A percentile compares a stretch with the other conserved stretches of the same genome.
Evolutionary conservation across 768 basidiomycete species (phyloP).

Genomic region (Russula olivacea): DNA sequence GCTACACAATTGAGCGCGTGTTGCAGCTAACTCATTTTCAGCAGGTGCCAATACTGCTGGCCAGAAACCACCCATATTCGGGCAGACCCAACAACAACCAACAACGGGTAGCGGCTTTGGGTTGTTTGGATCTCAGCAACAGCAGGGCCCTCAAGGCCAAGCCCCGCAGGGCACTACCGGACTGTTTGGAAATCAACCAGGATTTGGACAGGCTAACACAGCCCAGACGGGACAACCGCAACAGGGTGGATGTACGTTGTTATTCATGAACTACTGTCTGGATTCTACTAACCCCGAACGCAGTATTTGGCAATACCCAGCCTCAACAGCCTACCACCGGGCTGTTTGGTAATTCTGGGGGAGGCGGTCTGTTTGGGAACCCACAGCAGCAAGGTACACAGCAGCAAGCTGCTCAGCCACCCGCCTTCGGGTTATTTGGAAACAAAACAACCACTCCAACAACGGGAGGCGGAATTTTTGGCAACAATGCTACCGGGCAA

Average conservation of each 20-base stretch:
- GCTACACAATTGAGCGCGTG: neutral
- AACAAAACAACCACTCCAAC: constrained; percentile 32
- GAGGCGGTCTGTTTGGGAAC: constrained; percentile 22
- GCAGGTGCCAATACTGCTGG: constrained; percentile 21
- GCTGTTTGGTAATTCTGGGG: constrained; percentile 19
- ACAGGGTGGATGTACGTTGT: constrained; percentile 25
- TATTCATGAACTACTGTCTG: neutral
- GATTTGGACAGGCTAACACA: constrained; percentile 20
- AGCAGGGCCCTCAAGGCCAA: constrained; percentile 35
- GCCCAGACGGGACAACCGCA: constrained; percentile 23
- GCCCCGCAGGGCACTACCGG: constrained; percentile 29
- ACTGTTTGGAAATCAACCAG: constrained; percentile 25
- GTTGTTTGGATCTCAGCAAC: constrained; percentile 34
- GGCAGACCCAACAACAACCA: constrained; percentile 23
- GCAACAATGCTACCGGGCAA: constrained; percentile 31
- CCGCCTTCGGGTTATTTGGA: constrained; percentile 31
- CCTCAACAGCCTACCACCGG: constrained; percentile 26
- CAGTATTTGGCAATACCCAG: constrained; percentile 27
- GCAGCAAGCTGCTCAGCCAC: constrained; percentile 18
- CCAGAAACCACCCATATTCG: constrained; percentile 28
- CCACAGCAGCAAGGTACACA: constrained; percentile 20
- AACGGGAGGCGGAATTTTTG: constrained; percentile 39
- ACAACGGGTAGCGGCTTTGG: constrained; percentile 22
- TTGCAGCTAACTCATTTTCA: neutral
- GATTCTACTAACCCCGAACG: neutral